Base-by-base conservation (phyloP, 257 asterid species). In the Perilla frutescens region DNA sequence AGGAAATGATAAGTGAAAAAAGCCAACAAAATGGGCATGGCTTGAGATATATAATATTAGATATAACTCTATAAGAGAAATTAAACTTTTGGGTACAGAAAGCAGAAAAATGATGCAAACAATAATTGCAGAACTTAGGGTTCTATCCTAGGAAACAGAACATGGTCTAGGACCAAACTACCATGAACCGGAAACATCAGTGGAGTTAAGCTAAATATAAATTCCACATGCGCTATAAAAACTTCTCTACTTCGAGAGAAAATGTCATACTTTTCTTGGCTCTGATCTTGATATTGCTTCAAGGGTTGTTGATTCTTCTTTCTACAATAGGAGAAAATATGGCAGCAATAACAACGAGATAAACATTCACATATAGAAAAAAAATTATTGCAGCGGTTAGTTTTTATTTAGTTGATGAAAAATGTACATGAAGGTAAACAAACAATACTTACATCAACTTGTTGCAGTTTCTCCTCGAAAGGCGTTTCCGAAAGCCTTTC, bases 291-390 rank as follows among this genome's bases (percentile, higher is more conserved):
- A 87, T 75, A 90, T 59, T 75, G 99, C 99, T 85, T 94, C 99
- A 56, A 94, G 96, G 69, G 97, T 94, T 44, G 98, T 97, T 74
- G 93, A 76, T 80, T 94, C 99, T 79, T 96, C 93, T 83, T 92
- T 98, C 98, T 94, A 81, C 84, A 84, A 73, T 69, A 72, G 13
- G 47, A 68, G 68, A 62, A 71, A 78, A 66, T 70, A 66, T 36
- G 69, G 32, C 48, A 70, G 48, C 26, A 62, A 45, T 65, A 59
- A 39, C 53, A 59, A 10, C 29, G 61, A 73, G 36, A 5, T 66
- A 68, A 26, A 70, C n/a, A 66, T 43, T 20, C 26, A 20, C 26
- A 20, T 20, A 20, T 13, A 45, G 45, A 63, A 65, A 20, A 8
- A 69, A 47, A 68, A 49, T 36, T 43, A 41, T 20, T 61, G 32